A percentile compares a stretch with the other conserved stretches of the same genome.
Conservation (phyloP, 73 alveolate genomes). For the Stentor coeruleus region DNA sequence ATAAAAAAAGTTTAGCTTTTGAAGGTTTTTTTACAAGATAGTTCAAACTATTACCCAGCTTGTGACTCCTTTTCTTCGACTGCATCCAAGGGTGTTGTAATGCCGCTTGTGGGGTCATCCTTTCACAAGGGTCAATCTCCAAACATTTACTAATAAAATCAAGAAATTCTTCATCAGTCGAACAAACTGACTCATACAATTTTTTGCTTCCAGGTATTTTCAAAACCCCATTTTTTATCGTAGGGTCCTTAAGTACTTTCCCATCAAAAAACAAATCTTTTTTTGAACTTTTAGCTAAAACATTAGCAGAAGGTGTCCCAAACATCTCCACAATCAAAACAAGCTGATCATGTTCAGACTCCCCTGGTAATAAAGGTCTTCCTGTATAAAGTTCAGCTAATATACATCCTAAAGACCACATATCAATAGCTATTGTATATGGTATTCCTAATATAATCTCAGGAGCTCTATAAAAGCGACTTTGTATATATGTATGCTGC, state of each 20-base stretch:
- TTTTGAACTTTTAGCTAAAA: slow-evolving; percentile 54
- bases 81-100: background rate
- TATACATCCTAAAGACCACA: slow-evolving; percentile 96
- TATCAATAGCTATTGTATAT: slow-evolving; percentile 88
- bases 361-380: slow-evolving; percentile 87
- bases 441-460: slow-evolving; percentile 92
- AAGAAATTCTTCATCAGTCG: background rate
- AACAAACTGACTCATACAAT: background rate
- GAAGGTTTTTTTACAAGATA: too few species aligned
- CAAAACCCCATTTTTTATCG: background rate
- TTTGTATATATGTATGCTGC: slow-evolving; percentile 77
- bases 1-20: too few species aligned
- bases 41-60: background rate
- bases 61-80: background rate
- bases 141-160: slow-evolving; percentile 9
- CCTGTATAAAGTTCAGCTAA: slow-evolving; percentile 85
- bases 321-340: slow-evolving; percentile 70
- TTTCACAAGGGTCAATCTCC: background rate
- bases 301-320: slow-evolving; percentile 71
- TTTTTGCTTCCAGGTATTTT: background rate
- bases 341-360: slow-evolving; percentile 73
- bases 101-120: background rate
- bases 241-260: slow-evolving; percentile 15
- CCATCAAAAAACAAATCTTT: slow-evolving; percentile 43
- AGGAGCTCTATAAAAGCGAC: slow-evolving; percentile 95